Base-by-base conservation (phyloP, 148 eudicot species). In the Salicornia ramosissima region DNA sequence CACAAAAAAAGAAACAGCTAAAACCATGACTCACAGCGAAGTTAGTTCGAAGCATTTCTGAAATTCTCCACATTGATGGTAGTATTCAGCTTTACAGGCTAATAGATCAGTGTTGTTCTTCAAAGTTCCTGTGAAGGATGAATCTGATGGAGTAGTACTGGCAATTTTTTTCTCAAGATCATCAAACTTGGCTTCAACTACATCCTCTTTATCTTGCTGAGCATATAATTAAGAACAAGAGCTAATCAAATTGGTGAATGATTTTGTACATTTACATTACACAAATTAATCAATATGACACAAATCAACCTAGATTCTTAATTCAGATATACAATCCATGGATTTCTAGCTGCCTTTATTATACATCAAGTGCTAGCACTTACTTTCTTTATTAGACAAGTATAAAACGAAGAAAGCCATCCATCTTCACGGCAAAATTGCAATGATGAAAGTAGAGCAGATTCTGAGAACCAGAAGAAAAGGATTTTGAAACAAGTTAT, bases 61-160 rank as follows among this genome's bases (percentile, higher is more conserved):
- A 76, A 91, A 91, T 87, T 91, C 97, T 77, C 97, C 97, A 81
- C 93, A 87, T 78, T 94, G 99, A 78, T 94, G 99, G 75, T 83
- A 87, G 86, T 86, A 91, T 80, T 94, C 99, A 60, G 97, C 99
- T 86, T 94, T 91, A 84, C 99, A 91, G 72, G 88, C 96, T 83
- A 91, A 85, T 59, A 94, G 90, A 79, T 94, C 99, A 7, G 93
- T 86, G 83, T 91, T 94, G 79, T 83, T 83, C 83, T 81, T 91
- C 77, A 94, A 67, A 31, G 94, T 77, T 74, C 85, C 81, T 39
- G 75, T 73, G 73, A 82, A 65, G 59, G 95, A 82, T 64, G 83
- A 81, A 59, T 82, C 88, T 52, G 94, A 75, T 19, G 81, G 68
- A 52, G 75, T 79, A 47, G 74, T 67, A 50, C 64, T 58, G 68